phyloP scores from a whole-genome alignment of 805 yeast species.

The Monosporozyma solicola region DNA sequence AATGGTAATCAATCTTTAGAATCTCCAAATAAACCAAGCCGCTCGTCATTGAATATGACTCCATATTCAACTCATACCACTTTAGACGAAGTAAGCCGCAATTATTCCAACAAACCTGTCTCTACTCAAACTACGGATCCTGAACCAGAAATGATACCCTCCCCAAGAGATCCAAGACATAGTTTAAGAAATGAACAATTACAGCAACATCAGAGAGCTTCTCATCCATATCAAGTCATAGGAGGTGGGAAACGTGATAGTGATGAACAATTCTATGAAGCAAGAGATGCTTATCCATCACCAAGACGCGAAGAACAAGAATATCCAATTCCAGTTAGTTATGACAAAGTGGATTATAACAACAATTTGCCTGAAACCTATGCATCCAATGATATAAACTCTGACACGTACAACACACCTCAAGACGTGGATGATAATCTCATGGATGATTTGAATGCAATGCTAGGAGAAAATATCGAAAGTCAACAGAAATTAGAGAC shows the following conservation, averaged over 20 bases:
- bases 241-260: neutral
- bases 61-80: conserved; percentile 21
- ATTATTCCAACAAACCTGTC: conserved; percentile 5
- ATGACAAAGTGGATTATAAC: neutral
- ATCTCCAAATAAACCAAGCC: neutral
- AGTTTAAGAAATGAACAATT: neutral
- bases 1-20: neutral
- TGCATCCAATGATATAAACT: neutral
- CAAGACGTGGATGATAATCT: conserved; percentile 7
- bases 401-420: neutral
- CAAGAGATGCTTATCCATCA: neutral
- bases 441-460: conserved; percentile 20
- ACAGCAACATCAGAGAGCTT: neutral
- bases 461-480: conserved; percentile 12
- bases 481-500: neutral
- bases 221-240: neutral
- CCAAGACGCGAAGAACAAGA: neutral
- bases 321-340: neutral
- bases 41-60: conserved; percentile 12
- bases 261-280: neutral
- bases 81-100: conserved; percentile 13
- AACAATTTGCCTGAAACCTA: neutral
- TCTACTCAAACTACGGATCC: neutral
- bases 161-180: neutral
- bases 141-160: neutral